Percentiles rank a stretch among this genome's conserved stretches.
These are phyloP conservation scores for Lentinula edodes DNA, from an alignment of 768 basidiomycete genomes.

Conservation along the genomic window DNA sequence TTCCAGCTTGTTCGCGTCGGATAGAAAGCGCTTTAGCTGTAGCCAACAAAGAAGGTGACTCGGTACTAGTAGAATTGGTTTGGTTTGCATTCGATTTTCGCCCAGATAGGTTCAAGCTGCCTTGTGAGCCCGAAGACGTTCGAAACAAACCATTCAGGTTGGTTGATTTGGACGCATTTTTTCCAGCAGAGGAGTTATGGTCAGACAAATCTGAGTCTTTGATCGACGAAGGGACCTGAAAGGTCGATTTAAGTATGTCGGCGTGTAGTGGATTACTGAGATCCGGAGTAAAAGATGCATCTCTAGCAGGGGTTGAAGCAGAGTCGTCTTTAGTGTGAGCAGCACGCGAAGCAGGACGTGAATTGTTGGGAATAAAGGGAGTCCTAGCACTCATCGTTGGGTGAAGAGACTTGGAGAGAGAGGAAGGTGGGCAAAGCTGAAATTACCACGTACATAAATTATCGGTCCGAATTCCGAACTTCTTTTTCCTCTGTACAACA, in stretches of 20 bases:
- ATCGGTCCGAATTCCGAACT: too few relatives aligned
- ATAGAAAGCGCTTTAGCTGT: not conserved
- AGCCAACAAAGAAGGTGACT: not conserved
- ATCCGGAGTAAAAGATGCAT: not conserved
- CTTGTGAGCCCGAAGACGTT: not conserved
- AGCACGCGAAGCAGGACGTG: conserved; percentile 2
- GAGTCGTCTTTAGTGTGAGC: not conserved
- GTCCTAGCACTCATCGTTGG: conserved; percentile 2
- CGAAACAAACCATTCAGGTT: conserved; percentile 1
- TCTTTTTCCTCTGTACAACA: too few relatives aligned
- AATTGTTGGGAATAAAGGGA: conserved; percentile 3
- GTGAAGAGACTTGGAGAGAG: not conserved
- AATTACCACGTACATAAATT: too few relatives aligned
- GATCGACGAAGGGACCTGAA: not conserved
- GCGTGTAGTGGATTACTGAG: not conserved
- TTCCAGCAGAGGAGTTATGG: not conserved
- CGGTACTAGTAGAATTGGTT: not conserved
- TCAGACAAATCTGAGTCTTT: not conserved
- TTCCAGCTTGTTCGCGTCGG: conserved; percentile 1
- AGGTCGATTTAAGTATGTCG: not conserved
- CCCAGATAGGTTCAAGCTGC: not conserved
- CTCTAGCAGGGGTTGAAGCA: not conserved
- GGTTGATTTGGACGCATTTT: not conserved
- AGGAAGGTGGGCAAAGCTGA: too few relatives aligned
- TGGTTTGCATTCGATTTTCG: not conserved